Percentiles rank a stretch among this genome's conserved stretches.
These are phyloP conservation scores for Lolium perenne DNA, from an alignment of 176 grass and related monocot species.

Conservation along the genomic window DNA sequence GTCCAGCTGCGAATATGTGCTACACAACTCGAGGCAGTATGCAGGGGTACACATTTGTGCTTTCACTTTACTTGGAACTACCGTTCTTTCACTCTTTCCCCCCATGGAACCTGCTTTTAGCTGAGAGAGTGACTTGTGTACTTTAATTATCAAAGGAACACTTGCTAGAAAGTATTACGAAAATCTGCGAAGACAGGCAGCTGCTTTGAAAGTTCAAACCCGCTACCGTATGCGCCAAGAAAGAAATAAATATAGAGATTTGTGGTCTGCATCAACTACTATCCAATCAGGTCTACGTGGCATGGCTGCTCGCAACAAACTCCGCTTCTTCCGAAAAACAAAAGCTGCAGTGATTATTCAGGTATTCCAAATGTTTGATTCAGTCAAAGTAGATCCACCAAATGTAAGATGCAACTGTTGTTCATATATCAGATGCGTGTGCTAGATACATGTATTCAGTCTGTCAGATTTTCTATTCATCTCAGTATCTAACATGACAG, in stretches of 20 bases:
- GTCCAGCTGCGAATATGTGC: slow-evolving; percentile 59
- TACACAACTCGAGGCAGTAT: slow-evolving; percentile 67
- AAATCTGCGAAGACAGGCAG: slow-evolving; percentile 68
- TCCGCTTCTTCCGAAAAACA: slow-evolving; percentile 58
- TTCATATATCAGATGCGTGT: not conserved
- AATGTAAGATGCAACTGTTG: not conserved
- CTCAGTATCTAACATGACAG: not conserved
- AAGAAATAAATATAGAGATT: slow-evolving; percentile 62
- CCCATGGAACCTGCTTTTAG: not conserved
- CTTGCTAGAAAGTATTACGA: slow-evolving; percentile 70
- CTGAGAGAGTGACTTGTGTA: slow-evolving; percentile 34
- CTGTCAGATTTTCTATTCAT: not conserved
- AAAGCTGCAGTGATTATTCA: slow-evolving; percentile 92
- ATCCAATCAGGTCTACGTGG: slow-evolving; percentile 83
- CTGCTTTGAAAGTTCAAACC: slow-evolving; percentile 77
- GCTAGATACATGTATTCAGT: not conserved
- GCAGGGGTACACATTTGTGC: slow-evolving; percentile 73
- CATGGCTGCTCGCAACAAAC: slow-evolving; percentile 66
- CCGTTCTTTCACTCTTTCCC: not conserved
- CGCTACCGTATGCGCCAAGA: slow-evolving; percentile 63
- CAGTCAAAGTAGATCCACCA: slow-evolving; percentile 6
- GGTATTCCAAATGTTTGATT: slow-evolving; percentile 53
- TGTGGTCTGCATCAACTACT: slow-evolving; percentile 59
- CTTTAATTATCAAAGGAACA: slow-evolving; percentile 62
- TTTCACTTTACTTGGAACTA: slow-evolving; percentile 22